Evolutionary conservation across 768 basidiomycete species (phyloP).

Genomic region (Boletus tylopilopsis): DNA sequence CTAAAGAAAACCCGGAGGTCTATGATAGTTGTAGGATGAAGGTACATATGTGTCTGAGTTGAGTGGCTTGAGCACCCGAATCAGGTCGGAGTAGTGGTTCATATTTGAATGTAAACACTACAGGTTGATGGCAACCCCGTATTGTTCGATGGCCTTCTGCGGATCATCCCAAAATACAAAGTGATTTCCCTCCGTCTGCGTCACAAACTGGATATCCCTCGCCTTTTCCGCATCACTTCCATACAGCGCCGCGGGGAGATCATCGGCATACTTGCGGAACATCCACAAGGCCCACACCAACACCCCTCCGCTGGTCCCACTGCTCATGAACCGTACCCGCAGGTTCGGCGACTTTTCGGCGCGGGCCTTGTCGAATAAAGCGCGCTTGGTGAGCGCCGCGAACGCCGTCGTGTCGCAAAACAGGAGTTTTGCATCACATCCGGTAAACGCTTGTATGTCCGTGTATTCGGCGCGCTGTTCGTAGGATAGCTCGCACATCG

Average conservation of each 20-base stretch:
- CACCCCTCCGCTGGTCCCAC: conserved; percentile 9
- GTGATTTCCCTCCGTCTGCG: conserved; percentile 21
- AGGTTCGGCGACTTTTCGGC: conserved; percentile 7
- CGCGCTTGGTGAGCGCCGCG: conserved; percentile 8
- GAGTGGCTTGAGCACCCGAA: too few relatives aligned
- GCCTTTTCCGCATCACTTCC: conserved; percentile 16
- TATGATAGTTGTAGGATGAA: too few relatives aligned
- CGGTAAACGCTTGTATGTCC: background rate
- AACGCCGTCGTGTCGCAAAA: too few relatives aligned
- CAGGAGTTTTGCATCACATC: conserved; percentile 15
- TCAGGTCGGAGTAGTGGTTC: too few relatives aligned
- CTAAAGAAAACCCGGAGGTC: too few relatives aligned
- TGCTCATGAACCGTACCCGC: conserved; percentile 18
- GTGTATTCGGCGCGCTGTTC: conserved; percentile 13
- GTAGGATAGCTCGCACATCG: conserved; percentile 11
- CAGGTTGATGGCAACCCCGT: conserved; percentile 4
- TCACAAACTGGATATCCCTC: conserved; percentile 17
- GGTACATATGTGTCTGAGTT: too few relatives aligned
- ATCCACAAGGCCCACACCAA: conserved; percentile 13
- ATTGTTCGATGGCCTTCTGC: conserved; percentile 20
- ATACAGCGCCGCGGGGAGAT: conserved; percentile 3
- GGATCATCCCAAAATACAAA: conserved; percentile 26
- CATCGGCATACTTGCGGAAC: conserved; percentile 7
- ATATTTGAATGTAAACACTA: background rate
- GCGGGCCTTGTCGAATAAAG: conserved; percentile 14